Base-by-base conservation (phyloP, 352 stramenopile species). In the Globisporangium alternatum region DNA sequence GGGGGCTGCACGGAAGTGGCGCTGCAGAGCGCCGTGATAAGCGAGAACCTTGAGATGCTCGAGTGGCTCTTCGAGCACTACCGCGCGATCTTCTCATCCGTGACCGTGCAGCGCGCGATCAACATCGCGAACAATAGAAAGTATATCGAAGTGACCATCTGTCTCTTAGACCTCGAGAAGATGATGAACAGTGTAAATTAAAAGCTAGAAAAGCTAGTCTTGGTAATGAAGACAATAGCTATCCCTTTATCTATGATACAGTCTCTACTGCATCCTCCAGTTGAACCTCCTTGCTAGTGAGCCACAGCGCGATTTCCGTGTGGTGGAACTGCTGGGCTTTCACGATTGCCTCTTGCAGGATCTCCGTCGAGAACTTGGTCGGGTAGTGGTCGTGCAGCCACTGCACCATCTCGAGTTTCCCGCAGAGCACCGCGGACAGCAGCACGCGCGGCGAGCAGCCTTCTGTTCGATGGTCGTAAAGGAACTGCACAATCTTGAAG, bases 101-200 rank as follows among this genome's bases (percentile, higher is more conserved):
- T 56, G n/a, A 49, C 53, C 10, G 56, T 67, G 15, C 30, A 51
- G 43, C 53, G 62, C 37, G 62, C 31, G 51, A 48, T 62, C 39
- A 35, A 72, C 45, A 53, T 73, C 10, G 65, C 60, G 2, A 74
- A 71, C 25, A 58, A 61, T 47, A 61, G 67, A 48, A 56, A 51
- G 39, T 68, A 71, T 31, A 69, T 73, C 21, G 58, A 70, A 49
- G 53, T 57, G 37, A 67, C 62, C 9, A 62, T 70, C 31, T 45
- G 33, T 15, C 51, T 69, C 10, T 41, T 56, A 9, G 58, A 69
- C 3, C 45, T 65, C 10, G 41, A 69, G 15, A 45, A 39, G 35
- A 6, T 30, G n/a, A 44, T 60, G 19, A 51, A 31, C 5, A 44
- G 31, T 57, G 52, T 41, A 41, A 41, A 15, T 41, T 41, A 41